These are phyloP conservation scores for Jaenimonas drosophilae DNA, from an alignment of 208 protist species.

Conservation along the genomic window DNA sequence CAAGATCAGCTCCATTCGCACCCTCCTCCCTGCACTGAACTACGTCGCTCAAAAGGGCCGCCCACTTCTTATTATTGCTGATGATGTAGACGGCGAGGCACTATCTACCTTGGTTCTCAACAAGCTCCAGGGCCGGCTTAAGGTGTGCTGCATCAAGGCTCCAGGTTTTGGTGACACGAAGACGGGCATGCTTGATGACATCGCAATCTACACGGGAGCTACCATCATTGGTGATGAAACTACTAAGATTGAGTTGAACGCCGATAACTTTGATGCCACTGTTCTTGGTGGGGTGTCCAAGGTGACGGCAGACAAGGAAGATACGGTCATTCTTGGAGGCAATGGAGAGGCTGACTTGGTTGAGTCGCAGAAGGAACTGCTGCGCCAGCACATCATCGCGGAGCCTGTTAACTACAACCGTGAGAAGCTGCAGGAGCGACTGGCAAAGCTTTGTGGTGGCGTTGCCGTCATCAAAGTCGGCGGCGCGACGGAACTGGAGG, in stretches of 20 bases:
- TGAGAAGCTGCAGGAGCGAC: slow-evolving; percentile 96
- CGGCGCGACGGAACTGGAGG: slow-evolving; percentile 97
- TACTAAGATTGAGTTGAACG: slow-evolving; percentile 78
- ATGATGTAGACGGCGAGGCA: slow-evolving; percentile 98
- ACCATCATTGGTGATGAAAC: slow-evolving; percentile 89
- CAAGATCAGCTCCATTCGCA: slow-evolving; percentile 92
- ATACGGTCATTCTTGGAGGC: slow-evolving; percentile 97
- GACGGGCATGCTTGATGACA: slow-evolving; percentile 97
- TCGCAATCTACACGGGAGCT: slow-evolving; percentile 96
- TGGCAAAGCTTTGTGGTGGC: slow-evolving; percentile 97
- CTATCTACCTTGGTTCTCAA: slow-evolving; percentile 87
- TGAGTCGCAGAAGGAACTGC: slow-evolving; percentile 88
- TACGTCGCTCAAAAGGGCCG: slow-evolving; percentile 61
- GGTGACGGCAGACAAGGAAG: slow-evolving; percentile 94
- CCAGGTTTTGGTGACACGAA: slow-evolving; percentile 99
- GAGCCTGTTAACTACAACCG: slow-evolving; percentile 94
- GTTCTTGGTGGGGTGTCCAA: slow-evolving; percentile 75
- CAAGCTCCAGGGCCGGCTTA: slow-evolving; percentile 79
- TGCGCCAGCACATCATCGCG: slow-evolving; percentile 77
- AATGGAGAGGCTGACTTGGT: slow-evolving; percentile 85
- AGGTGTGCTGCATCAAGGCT: slow-evolving; percentile 94
- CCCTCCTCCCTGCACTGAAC: slow-evolving; percentile 90
- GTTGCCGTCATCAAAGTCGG: slow-evolving; percentile 97
- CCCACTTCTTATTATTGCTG: slow-evolving; percentile 98
- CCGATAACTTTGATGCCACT: slow-evolving; percentile 52